Evolutionary conservation across 2,329 filamentous ascomycete genomes (phyloP).

Genomic region (Ophiostoma montium): DNA sequence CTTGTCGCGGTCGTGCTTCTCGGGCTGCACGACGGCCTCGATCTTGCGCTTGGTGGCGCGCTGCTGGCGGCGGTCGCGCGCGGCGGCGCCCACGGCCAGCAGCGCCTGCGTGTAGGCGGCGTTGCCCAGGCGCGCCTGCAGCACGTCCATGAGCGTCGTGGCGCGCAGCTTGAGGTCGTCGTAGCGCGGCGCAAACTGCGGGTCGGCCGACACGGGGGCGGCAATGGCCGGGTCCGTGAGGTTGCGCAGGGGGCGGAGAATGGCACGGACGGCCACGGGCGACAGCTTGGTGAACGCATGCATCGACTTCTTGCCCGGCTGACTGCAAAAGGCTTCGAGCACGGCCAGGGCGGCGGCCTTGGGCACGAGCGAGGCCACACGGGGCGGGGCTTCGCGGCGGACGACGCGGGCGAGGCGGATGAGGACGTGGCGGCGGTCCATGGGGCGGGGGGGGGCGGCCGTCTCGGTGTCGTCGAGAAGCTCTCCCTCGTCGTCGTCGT

Average conservation of each 20-base stretch:
- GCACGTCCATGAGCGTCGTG: constrained; percentile 61
- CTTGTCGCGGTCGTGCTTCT: constrained; percentile 65
- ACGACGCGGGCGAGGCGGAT: constrained; percentile 65
- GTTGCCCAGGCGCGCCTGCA: constrained; percentile 77
- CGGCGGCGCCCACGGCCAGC: constrained; percentile 55
- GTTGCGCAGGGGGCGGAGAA: constrained; percentile 55
- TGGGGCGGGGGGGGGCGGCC: background rate
- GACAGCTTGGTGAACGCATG: constrained; percentile 34
- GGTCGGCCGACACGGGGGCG: constrained; percentile 55
- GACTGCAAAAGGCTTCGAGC: constrained; percentile 47
- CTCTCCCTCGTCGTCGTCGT: constrained; percentile 24
- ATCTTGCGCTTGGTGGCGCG: constrained; percentile 77
- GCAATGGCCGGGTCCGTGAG: constrained; percentile 70
- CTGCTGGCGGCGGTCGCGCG: constrained; percentile 58
- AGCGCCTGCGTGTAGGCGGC: constrained; percentile 64
- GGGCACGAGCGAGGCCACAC: constrained; percentile 48
- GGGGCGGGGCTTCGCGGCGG: constrained; percentile 56
- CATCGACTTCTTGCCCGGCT: constrained; percentile 29
- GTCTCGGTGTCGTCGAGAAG: constrained; percentile 16
- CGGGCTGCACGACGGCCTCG: constrained; percentile 70
- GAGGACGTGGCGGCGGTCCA: constrained; percentile 46
- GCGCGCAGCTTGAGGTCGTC: constrained; percentile 58
- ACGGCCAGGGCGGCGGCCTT: constrained; percentile 66
- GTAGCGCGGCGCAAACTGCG: constrained; percentile 53
- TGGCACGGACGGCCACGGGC: constrained; percentile 39